Percentiles rank a stretch among this genome's conserved stretches.
Conservation (phyloP, 2,329 filamentous ascomycete genomes). For the Epichloe sylvatica region DNA sequence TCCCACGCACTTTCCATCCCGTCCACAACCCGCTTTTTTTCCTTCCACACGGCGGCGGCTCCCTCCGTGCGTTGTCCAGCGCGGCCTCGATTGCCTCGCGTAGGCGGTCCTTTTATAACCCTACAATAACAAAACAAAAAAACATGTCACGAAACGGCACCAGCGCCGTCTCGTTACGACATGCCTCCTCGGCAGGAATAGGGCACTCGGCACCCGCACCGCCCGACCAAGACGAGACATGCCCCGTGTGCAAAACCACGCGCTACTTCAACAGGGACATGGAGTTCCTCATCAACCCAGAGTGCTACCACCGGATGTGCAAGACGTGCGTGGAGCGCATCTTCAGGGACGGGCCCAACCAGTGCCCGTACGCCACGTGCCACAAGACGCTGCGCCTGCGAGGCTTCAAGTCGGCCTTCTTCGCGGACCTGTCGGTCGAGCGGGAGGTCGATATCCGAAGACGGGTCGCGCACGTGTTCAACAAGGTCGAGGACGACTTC, state of each 20-base stretch:
- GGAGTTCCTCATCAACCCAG: slow-evolving; percentile 89
- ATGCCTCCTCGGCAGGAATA: slow-evolving; percentile 8
- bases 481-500: slow-evolving; percentile 83
- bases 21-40: too few species aligned
- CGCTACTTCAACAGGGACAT: slow-evolving; percentile 92
- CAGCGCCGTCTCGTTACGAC: slow-evolving; percentile 17
- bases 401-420: slow-evolving; percentile 77
- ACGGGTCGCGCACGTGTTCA: slow-evolving; percentile 68
- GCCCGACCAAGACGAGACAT: slow-evolving; percentile 50
- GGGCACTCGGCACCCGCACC: slow-evolving; percentile 8
- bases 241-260: slow-evolving; percentile 92
- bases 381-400: slow-evolving; percentile 72
- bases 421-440: slow-evolving; percentile 76
- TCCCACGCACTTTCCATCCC: too few species aligned
- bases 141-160: slow-evolving; percentile 18
- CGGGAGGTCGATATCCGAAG: slow-evolving; percentile 84
- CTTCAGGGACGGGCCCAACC: slow-evolving; percentile 80
- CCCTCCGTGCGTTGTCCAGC: not conserved
- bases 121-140: not conserved
- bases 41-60: too few species aligned
- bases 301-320: slow-evolving; percentile 99
- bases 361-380: slow-evolving; percentile 84
- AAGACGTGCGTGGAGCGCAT: slow-evolving; percentile 88
- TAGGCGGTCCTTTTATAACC: not conserved
- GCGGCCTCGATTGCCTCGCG: not conserved